These are phyloP conservation scores for Tilletia walkeri DNA, from an alignment of 1,284 basidiomycete genomes.

Conservation along the genomic window DNA sequence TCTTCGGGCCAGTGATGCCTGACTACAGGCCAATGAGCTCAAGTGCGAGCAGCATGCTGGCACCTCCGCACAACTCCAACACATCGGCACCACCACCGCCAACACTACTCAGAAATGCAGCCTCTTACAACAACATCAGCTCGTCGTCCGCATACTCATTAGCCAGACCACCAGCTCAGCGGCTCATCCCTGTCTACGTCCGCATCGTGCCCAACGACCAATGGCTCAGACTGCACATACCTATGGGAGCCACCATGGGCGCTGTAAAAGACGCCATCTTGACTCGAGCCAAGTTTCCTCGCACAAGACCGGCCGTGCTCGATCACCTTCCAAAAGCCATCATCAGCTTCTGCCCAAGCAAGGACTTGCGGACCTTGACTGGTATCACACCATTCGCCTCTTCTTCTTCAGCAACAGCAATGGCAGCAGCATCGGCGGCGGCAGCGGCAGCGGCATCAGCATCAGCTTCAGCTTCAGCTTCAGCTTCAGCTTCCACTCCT, in stretches of 20 bases:
- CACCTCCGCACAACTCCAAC: too few species aligned
- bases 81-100: too few species aligned
- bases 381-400: too few species aligned
- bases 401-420: too few species aligned
- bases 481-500: not conserved
- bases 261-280: slow-evolving; percentile 38
- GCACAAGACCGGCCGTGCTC: slow-evolving; percentile 13
- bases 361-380: slow-evolving; percentile 5
- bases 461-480: not conserved
- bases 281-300: slow-evolving; percentile 20
- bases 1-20: too few species aligned
- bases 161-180: not conserved
- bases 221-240: slow-evolving; percentile 38
- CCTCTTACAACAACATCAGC: too few species aligned
- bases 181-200: slow-evolving; percentile 35
- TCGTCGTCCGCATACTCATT: not conserved
- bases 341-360: slow-evolving; percentile 14
- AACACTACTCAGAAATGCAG: too few species aligned
- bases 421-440: slow-evolving; percentile 4
- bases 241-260: slow-evolving; percentile 32
- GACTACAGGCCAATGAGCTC: too few species aligned
- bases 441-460: not conserved
- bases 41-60: too few species aligned
- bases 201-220: slow-evolving; percentile 44
- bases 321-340: slow-evolving; percentile 32